Conservation (phyloP, 2,329 filamentous ascomycete genomes). For the Claviceps fusiformis region DNA sequence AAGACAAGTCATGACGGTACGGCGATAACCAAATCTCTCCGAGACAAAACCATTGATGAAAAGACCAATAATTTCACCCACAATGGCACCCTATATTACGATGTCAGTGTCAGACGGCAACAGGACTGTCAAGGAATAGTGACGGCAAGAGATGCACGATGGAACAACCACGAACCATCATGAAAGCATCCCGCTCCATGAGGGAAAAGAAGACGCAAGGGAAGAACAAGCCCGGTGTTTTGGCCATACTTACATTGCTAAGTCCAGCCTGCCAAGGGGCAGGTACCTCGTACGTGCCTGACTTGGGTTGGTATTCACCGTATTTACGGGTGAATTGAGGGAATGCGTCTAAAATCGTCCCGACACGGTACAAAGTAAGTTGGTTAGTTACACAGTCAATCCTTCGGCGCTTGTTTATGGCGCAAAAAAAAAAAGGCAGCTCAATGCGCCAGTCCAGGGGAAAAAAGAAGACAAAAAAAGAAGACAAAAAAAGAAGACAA, state of each 20-base stretch:
- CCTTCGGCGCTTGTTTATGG: not conserved
- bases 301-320: slow-evolving; percentile 29
- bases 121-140: not conserved
- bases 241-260: slow-evolving; percentile 30
- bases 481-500: too few species aligned
- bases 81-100: slow-evolving; percentile 10
- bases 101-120: not conserved
- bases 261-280: slow-evolving; percentile 50
- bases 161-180: not conserved
- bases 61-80: slow-evolving; percentile 52
- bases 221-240: not conserved
- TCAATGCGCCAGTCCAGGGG: too few species aligned
- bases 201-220: not conserved
- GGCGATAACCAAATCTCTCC: slow-evolving; percentile 54
- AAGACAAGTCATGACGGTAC: slow-evolving; percentile 47
- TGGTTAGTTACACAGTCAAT: not conserved
- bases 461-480: too few species aligned
- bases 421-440: not conserved
- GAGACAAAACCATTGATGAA: slow-evolving; percentile 52
- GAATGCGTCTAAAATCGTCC: slow-evolving; percentile 30
- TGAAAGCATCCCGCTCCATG: not conserved
- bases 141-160: not conserved
- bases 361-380: not conserved
- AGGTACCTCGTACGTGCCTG: slow-evolving; percentile 39
- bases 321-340: slow-evolving; percentile 46